Percentiles rank a stretch among this genome's conserved stretches.
These are phyloP conservation scores for Eruca vesicaria DNA, from an alignment of 441 rosid genomes.

Conservation along the genomic window DNA sequence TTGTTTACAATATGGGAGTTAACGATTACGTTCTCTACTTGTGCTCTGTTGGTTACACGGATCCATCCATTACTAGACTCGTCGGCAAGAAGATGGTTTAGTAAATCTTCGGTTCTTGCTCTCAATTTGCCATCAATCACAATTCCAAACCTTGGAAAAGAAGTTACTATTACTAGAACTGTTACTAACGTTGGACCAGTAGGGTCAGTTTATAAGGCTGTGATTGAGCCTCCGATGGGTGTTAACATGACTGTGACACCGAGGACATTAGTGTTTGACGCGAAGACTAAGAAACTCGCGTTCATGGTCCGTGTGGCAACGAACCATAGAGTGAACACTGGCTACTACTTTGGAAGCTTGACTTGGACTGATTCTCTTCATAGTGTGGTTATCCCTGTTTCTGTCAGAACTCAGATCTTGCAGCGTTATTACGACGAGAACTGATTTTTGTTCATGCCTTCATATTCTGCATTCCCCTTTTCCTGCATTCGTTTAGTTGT, in stretches of 20 bases:
- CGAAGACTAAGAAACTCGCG: conserved; percentile 18
- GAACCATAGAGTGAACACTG: conserved; percentile 27
- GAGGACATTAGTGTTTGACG: conserved; percentile 35
- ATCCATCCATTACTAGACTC: conserved; percentile 35
- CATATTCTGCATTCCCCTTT: neutral
- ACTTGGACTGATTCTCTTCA: conserved; percentile 55
- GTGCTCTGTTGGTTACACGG: conserved; percentile 31
- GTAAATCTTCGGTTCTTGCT: conserved; percentile 22
- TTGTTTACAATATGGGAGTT: conserved; percentile 41
- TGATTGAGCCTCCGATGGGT: conserved; percentile 39
- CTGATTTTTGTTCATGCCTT: neutral
- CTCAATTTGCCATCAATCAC: conserved; percentile 59
- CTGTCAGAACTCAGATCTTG: conserved; percentile 22
- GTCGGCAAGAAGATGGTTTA: conserved; percentile 29
- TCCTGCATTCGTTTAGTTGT: neutral
- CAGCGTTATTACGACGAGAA: conserved; percentile 23
- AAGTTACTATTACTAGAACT: conserved; percentile 38
- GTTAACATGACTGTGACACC: conserved; percentile 42
- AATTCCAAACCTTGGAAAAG: conserved; percentile 42
- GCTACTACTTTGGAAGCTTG: conserved; percentile 60
- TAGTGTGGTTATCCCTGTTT: conserved; percentile 44
- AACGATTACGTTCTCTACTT: conserved; percentile 40
- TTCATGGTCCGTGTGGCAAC: conserved; percentile 39
- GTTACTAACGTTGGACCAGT: conserved; percentile 50
- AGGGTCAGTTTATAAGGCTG: conserved; percentile 40